Evolutionary conservation across 2,329 filamentous ascomycete species (phyloP).

Genomic region (Decorospora gaudefroyi): DNA sequence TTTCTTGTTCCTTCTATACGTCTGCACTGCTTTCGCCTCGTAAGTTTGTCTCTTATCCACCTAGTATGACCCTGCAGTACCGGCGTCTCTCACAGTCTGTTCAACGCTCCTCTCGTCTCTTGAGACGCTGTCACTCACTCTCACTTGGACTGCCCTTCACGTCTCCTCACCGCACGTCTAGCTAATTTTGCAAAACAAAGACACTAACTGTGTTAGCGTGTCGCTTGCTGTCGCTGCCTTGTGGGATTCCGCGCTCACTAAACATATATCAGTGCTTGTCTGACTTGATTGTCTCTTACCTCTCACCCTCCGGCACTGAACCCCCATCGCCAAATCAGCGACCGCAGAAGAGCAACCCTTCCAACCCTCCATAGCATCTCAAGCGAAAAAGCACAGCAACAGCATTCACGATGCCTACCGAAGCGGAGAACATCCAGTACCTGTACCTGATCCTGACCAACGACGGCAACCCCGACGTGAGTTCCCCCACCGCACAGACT

Average conservation of each 20-base stretch:
- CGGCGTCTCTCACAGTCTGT: neutral
- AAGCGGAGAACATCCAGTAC: constrained; percentile 37
- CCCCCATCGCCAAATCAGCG: constrained; percentile 1
- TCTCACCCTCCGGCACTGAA: constrained; percentile 5
- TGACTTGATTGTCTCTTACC: constrained; percentile 1
- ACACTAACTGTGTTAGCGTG: constrained; percentile 13
- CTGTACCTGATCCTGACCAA: constrained; percentile 39
- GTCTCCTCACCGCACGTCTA: constrained; percentile 1
- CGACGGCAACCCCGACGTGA: constrained; percentile 28
- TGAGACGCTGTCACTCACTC: constrained; percentile 2
- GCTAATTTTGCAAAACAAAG: neutral
- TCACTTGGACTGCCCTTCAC: constrained; percentile 17
- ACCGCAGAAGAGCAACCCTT: too few species aligned
- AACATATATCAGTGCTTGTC: constrained; percentile 2
- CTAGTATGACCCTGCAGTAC: neutral
- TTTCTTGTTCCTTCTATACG: neutral
- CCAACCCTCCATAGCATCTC: too few species aligned
- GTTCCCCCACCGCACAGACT: constrained; percentile 6
- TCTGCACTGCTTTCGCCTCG: neutral
- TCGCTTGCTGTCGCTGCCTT: constrained; percentile 12
- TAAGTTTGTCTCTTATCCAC: neutral
- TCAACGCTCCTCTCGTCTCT: neutral
- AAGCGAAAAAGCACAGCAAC: too few species aligned
- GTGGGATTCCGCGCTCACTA: constrained; percentile 15
- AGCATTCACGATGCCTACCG: constrained; percentile 33